A percentile compares a stretch with the other conserved stretches of the same genome.
These are phyloP conservation scores for Uronychia setigera DNA, from an alignment of 73 alveolate species.

Conservation along the genomic window DNA sequence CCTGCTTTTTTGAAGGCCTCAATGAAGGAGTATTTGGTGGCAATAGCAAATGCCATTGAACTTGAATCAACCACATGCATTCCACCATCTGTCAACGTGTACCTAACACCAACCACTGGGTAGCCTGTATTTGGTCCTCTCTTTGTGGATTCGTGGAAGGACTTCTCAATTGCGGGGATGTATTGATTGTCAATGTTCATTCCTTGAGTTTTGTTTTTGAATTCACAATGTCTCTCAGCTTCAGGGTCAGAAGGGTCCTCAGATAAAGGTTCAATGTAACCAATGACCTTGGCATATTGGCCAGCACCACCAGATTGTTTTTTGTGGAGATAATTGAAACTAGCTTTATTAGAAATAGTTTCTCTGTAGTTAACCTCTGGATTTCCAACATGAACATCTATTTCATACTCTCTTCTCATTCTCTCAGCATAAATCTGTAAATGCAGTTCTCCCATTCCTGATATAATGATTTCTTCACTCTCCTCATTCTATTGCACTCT, in stretches of 20 bases:
- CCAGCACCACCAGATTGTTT: conserved; percentile 98
- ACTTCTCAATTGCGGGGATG: conserved; percentile 91
- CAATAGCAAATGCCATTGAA: conserved; percentile 84
- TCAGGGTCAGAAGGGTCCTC: conserved; percentile 55
- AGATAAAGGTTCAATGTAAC: conserved; percentile 75
- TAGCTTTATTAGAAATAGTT: conserved; percentile 63
- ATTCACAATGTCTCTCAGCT: conserved; percentile 55
- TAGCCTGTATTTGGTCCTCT: conserved; percentile 92
- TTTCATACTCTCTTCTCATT: conserved; percentile 90
- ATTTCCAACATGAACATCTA: conserved; percentile 84
- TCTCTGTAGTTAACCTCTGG: conserved; percentile 98
- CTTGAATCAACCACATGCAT: conserved; percentile 95
- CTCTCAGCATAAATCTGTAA: conserved; percentile 91
- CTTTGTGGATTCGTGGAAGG: conserved; percentile 80
- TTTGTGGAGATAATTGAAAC: conserved; percentile 89
- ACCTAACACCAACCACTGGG: conserved; percentile 84
- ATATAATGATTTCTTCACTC: conserved; percentile 92
- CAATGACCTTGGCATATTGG: conserved; percentile 89
- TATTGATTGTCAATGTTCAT: conserved; percentile 83
- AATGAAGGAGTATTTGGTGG: conserved; percentile 88
- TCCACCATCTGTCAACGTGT: conserved; percentile 89
- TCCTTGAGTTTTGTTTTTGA: conserved; percentile 75
- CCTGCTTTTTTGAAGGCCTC: conserved; percentile 84
- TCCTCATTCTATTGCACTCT: conserved; percentile 81
- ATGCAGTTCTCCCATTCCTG: conserved; percentile 99